phyloP scores from a whole-genome alignment of 2,329 filamentous ascomycete species.

The Talaromyces sp. region DNA sequence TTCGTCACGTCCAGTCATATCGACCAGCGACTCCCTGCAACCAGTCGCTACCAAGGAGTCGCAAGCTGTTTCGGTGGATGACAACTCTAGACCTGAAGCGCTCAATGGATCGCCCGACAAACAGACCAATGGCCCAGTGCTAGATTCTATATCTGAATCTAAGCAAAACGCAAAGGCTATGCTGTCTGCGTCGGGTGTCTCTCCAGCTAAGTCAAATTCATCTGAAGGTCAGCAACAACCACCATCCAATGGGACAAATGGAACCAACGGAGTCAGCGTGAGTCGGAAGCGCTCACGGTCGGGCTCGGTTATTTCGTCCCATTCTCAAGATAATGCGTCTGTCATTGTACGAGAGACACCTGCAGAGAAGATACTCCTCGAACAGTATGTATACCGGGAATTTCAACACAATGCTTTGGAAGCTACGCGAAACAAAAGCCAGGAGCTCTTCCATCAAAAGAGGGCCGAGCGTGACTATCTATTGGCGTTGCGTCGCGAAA shows the following conservation, averaged over 20 bases:
- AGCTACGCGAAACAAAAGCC: slow-evolving; percentile 52
- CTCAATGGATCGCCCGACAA: slow-evolving; percentile 25
- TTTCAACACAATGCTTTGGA: slow-evolving; percentile 56
- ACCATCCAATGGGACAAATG: slow-evolving; percentile 37
- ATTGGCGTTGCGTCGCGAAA: slow-evolving; percentile 59
- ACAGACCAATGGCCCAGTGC: slow-evolving; percentile 27
- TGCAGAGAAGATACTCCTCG: slow-evolving; percentile 52
- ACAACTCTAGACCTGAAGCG: slow-evolving; percentile 24
- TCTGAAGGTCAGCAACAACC: slow-evolving; percentile 25
- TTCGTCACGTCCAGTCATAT: slow-evolving; percentile 25
- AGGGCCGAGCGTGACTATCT: slow-evolving; percentile 69
- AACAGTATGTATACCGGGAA: slow-evolving; percentile 65
- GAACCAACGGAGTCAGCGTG: slow-evolving; percentile 49
- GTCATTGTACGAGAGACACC: slow-evolving; percentile 42
- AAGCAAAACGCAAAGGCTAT: slow-evolving; percentile 61
- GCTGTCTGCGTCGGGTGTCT: slow-evolving; percentile 51
- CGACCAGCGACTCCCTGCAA: slow-evolving; percentile 25
- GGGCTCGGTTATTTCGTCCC: slow-evolving; percentile 52
- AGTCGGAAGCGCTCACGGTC: slow-evolving; percentile 60
- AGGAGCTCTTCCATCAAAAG: slow-evolving; percentile 60
- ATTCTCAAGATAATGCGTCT: slow-evolving; percentile 28
- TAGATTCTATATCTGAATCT: slow-evolving; percentile 53
- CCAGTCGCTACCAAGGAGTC: slow-evolving; percentile 26
- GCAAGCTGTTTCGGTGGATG: slow-evolving; percentile 23
- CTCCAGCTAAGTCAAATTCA: slow-evolving; percentile 31